phyloP scores from a whole-genome alignment of 345 rosid species.

The Eucalyptus sp. region DNA sequence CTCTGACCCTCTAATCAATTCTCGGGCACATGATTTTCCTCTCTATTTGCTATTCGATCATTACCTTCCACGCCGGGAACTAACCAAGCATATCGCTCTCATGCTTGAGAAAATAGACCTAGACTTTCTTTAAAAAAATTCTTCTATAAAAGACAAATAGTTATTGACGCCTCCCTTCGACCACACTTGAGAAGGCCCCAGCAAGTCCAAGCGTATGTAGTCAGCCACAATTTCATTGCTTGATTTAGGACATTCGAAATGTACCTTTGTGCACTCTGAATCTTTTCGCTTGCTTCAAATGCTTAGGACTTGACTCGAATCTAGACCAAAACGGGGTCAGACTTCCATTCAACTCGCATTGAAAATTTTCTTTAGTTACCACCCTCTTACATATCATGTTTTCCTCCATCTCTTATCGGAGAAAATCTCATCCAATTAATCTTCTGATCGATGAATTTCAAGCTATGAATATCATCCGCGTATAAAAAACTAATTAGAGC shows the following conservation, averaged over 20 bases:
- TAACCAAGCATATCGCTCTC: not conserved
- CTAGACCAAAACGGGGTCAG: not conserved
- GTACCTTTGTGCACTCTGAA: not conserved
- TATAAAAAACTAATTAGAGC: not conserved
- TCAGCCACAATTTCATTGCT: not conserved
- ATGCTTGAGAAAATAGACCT: not conserved
- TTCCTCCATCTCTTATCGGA: not conserved
- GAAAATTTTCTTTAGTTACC: not conserved
- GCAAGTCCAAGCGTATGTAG: not conserved
- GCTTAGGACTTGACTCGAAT: not conserved
- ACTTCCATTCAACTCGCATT: not conserved
- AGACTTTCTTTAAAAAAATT: not conserved
- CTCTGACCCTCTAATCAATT: not conserved
- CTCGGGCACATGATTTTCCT: not conserved
- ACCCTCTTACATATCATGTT: not conserved
- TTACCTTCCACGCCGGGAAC: not conserved
- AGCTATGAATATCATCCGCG: not conserved
- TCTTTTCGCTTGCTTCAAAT: not conserved
- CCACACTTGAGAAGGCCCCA: not conserved
- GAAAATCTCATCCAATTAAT: no score
- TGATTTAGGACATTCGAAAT: not conserved
- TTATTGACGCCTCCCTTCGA: not conserved
- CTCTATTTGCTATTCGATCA: not conserved
- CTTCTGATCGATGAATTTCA: not conserved
- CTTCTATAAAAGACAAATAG: not conserved